Conservation (phyloP, 2,329 filamentous ascomycete species). For the Neonectria neomacrospora region DNA sequence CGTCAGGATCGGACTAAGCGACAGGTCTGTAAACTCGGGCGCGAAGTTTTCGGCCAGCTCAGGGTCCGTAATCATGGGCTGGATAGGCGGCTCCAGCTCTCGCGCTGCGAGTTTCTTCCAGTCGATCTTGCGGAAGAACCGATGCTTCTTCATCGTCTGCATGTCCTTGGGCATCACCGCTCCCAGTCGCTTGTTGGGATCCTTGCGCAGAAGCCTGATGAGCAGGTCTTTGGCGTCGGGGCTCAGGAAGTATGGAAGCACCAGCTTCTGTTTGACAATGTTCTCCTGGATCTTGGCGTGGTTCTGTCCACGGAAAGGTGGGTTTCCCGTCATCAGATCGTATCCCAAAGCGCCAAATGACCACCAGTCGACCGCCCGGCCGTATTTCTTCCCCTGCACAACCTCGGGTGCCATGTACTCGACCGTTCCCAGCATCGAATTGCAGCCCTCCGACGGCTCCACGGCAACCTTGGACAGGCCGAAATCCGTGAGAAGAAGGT, state of each 20-base stretch:
- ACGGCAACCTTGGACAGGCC: constrained; percentile 94
- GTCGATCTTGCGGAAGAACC: constrained; percentile 97
- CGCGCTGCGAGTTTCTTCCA: constrained; percentile 88
- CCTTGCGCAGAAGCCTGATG: constrained; percentile 88
- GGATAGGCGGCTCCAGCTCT: constrained; percentile 88
- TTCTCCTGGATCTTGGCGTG: constrained; percentile 95
- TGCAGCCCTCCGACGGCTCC: constrained; percentile 73
- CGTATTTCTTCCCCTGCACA: constrained; percentile 86
- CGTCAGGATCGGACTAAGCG: constrained; percentile 77
- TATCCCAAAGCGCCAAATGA: constrained; percentile 92
- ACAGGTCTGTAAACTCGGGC: constrained; percentile 87
- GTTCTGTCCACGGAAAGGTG: constrained; percentile 91
- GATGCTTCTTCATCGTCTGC: constrained; percentile 85
- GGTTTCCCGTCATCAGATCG: constrained; percentile 91
- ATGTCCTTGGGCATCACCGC: constrained; percentile 91
- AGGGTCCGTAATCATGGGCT: constrained; percentile 93
- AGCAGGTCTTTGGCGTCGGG: constrained; percentile 94
- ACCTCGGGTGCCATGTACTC: constrained; percentile 99
- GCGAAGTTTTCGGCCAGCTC: constrained; percentile 97
- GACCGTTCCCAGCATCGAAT: constrained; percentile 91
- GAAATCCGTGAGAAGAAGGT: constrained; percentile 95
- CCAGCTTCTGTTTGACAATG: constrained; percentile 91
- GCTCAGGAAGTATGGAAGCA: constrained; percentile 88
- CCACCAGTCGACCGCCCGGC: constrained; percentile 98
- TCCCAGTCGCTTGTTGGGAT: constrained; percentile 89